phyloP scores from a whole-genome alignment of 2,329 filamentous ascomycete genomes.

The Ceratocystis ficicola region DNA sequence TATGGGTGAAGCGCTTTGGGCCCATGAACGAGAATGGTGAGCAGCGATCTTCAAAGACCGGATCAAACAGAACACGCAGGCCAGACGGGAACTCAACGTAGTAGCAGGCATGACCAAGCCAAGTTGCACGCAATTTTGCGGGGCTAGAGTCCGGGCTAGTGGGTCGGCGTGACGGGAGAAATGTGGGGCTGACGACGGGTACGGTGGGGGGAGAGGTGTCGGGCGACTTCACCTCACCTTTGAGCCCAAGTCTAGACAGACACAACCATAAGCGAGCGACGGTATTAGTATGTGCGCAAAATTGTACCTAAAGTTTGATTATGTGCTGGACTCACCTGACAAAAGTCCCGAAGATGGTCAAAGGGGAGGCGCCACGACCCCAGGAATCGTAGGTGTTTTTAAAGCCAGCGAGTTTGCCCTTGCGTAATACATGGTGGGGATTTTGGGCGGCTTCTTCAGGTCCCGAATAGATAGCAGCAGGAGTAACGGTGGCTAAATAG shows the following conservation, averaged over 20 bases:
- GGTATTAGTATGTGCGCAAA: too few relatives aligned
- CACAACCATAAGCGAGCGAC: too few relatives aligned
- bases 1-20: conserved; percentile 65
- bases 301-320: too few relatives aligned
- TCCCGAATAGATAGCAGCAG: conserved; percentile 24
- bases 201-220: conserved; percentile 55
- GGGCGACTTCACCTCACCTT: conserved; percentile 37
- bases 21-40: conserved; percentile 58
- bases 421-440: conserved; percentile 33
- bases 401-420: conserved; percentile 34
- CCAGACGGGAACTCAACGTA: conserved; percentile 81
- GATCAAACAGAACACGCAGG: conserved; percentile 81
- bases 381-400: conserved; percentile 42
- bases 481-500: conserved; percentile 24
- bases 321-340: conserved; percentile 16
- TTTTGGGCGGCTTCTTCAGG: conserved; percentile 29
- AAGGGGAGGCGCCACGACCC: conserved; percentile 22
- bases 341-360: conserved; percentile 4
- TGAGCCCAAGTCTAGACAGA: conserved; percentile 30
- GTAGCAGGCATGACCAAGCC: conserved; percentile 92
- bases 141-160: conserved; percentile 32
- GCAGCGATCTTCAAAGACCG: conserved; percentile 82
- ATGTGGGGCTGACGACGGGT: conserved; percentile 52
- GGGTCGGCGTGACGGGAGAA: conserved; percentile 45
- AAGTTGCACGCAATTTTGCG: conserved; percentile 63